Base-by-base conservation (phyloP, 768 basidiomycete species). In the Tulasnella sp. region DNA sequence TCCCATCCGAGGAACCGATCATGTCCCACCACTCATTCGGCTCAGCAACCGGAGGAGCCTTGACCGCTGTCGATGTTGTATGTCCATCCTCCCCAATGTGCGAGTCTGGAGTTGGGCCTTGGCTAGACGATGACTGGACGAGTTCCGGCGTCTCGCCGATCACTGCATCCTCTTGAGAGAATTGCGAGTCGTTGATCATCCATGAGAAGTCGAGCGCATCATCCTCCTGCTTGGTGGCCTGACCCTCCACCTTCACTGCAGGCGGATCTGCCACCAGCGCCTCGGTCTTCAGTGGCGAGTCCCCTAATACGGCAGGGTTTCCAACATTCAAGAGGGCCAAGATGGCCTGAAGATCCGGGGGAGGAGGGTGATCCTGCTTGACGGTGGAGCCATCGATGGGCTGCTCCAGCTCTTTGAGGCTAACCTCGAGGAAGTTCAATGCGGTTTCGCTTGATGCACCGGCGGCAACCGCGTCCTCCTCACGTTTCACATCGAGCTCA, bases 71-170 rank as follows among this genome's bases (percentile, higher is more conserved):
- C 19, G 50, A 8, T n/a, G 30, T 56, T 10, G 49, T 48, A 48
- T 61, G 48, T 7, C n/a, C 60, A 15, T 48, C 46, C 4, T 25
- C 49, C 30, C 53, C 44, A 10, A 49, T 50, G 46, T 49, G 46
- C n/a, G 62, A 62, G 43, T 60, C 61, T 27, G 62, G 62, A 17
- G 62, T 62, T 10, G 62, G 62, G 3, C 62, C 62, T 42, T 62
- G 62, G 46, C 62, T 62, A 10, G 46, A 49, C 11, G 38, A 29
- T 11, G 62, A 50, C 19, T 15, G 49, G 41, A 53, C 27, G 4
- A 62, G 62, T 7, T 62, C 62, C 11, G 62, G 62, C 19, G 61
- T 62, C 21, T 60, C 58, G 19, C 46, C 55, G 27, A 56, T 41
- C 17, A 22, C 27, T 2, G 46, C 19, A 24, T 60, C 60, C 17